Base-by-base conservation (phyloP, 2,329 filamentous ascomycete genomes). In the Cadophora sp. region DNA sequence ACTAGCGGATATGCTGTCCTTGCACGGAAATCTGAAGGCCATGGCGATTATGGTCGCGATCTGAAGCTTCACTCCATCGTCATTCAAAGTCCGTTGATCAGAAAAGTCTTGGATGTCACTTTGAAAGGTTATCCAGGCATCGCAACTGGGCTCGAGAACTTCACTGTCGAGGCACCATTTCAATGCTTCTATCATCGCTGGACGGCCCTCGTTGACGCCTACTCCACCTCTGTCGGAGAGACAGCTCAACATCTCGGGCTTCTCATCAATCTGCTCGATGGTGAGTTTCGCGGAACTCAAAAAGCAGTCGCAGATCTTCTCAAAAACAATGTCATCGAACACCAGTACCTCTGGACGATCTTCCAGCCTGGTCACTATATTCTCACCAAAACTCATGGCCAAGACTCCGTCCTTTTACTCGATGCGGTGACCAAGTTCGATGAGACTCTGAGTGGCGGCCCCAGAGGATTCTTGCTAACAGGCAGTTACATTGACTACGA, bases 301-400 rank as follows among this genome's bases (percentile, higher is more conserved):
- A 71, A 70, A n/a, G 66, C 51, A 1, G 69, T 71, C 66, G 55
- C 68, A 1, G 72, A 74, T 43, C 77, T 80, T 74, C 77, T 77
- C 50, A 77, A 73, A 58, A 79, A 81, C 66, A 73, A 76, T 8
- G 78, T 81, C 46, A 80, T 81, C 74, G 80, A 77, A 3, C 83
- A 80, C 66, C 76, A 80, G 22, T 75, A 79, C 55, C 74, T 84
- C 1, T 84, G 81, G 81, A 82, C 80, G 12, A 68, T 72, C 16
- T 72, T 72, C 62, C 40, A 67, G 12, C 70, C 70, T 2, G 69
- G 68, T 56, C 73, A 51, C 37, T 70, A 68, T 11, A 64, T 68
- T 5, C 64, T 74, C 53, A 71, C 60, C 34, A 29, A 68, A 55
- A 56, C 68, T 71, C 43, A 65, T 63, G 29, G 69, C 12, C 65